A percentile compares a stretch with the other conserved stretches of the same genome.
phyloP scores from a whole-genome alignment of 2,329 filamentous ascomycete species.

The Cyclaneusma minus region DNA sequence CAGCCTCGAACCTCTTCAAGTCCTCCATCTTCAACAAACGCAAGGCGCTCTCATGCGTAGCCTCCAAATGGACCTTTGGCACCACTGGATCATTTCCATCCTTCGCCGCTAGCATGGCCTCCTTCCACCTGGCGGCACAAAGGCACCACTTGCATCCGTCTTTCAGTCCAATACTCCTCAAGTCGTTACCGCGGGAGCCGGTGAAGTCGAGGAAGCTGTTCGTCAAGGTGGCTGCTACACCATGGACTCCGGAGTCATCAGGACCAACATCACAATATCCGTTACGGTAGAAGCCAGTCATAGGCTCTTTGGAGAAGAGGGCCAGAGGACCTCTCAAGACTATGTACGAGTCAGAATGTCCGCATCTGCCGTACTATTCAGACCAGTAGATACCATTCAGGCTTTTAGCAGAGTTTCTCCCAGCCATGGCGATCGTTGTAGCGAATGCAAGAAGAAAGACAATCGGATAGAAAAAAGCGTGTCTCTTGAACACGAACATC shows the following conservation, averaged over 20 bases:
- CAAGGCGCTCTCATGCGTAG: conserved; percentile 20
- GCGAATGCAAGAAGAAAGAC: too few species aligned
- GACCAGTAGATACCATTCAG: not conserved
- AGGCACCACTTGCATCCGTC: conserved; percentile 48
- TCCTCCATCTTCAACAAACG: conserved; percentile 18
- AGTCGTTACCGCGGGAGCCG: conserved; percentile 40
- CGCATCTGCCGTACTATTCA: too few species aligned
- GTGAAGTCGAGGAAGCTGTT: conserved; percentile 47
- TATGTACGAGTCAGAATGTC: conserved; percentile 11
- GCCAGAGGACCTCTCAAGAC: conserved; percentile 42
- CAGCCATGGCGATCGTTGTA: too few species aligned
- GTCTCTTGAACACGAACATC: too few species aligned
- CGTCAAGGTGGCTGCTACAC: conserved; percentile 39
- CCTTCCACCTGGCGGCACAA: conserved; percentile 42
- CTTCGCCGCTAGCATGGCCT: conserved; percentile 24
- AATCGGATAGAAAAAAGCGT: too few species aligned
- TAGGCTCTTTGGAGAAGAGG: conserved; percentile 38
- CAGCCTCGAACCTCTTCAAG: conserved; percentile 18
- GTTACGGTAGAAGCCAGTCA: conserved; percentile 44
- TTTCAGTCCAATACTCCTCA: conserved; percentile 35
- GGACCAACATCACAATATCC: conserved; percentile 40
- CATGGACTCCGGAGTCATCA: conserved; percentile 42
- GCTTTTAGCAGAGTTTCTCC: too few species aligned
- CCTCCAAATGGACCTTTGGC: conserved; percentile 20
- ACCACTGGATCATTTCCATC: conserved; percentile 11